Conservation (phyloP, 2,329 filamentous ascomycete species). For the Achaetomium macrosporum region DNA sequence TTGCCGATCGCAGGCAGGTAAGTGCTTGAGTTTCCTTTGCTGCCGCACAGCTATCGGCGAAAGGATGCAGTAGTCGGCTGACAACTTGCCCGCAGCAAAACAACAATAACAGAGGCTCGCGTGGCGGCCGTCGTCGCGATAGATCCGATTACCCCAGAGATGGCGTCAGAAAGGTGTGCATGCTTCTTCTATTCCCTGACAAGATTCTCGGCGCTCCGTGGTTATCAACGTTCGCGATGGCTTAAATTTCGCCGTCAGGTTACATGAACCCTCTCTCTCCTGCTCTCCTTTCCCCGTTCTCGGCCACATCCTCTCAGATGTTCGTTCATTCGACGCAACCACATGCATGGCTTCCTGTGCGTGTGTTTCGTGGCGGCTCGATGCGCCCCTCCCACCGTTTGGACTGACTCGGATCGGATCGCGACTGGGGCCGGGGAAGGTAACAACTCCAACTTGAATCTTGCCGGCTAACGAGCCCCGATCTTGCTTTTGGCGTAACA, state of each 20-base stretch:
- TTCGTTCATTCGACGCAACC: conserved; percentile 22
- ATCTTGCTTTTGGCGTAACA: conserved; percentile 41
- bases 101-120: conserved; percentile 15
- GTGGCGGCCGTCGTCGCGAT: conserved; percentile 29
- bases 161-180: conserved; percentile 78
- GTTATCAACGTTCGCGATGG: conserved; percentile 22
- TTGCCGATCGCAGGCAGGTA: conserved; percentile 40
- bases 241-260: conserved; percentile 14
- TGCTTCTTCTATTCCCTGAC: not conserved
- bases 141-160: conserved; percentile 61
- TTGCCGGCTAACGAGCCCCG: conserved; percentile 37
- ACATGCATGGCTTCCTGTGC: conserved; percentile 5
- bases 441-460: conserved; percentile 34
- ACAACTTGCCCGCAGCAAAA: conserved; percentile 18
- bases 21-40: conserved; percentile 4
- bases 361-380: conserved; percentile 24
- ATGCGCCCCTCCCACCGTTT: conserved; percentile 24
- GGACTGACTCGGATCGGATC: conserved; percentile 27
- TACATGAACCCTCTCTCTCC: conserved; percentile 27
- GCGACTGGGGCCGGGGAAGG: conserved; percentile 26
- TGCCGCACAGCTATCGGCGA: not conserved
- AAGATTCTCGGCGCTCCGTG: not conserved
- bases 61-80: not conserved
- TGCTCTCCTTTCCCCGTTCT: conserved; percentile 27
- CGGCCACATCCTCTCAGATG: conserved; percentile 19